phyloP scores from a whole-genome alignment of 2,329 filamentous ascomycete genomes.

The Coniochaeta sp. region DNA sequence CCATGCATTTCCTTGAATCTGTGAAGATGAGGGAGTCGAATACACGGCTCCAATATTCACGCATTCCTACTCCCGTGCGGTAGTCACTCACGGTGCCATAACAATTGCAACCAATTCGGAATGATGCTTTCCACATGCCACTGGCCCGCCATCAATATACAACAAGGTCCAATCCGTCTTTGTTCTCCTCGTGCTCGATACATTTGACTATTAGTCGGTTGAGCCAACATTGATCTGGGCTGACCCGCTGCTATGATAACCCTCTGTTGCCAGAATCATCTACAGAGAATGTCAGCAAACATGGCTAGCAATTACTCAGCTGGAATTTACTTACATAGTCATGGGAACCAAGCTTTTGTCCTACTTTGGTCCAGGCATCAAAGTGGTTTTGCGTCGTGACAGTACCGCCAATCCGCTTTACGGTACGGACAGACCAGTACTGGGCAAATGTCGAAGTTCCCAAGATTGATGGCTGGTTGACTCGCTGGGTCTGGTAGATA shows the following conservation, averaged over 20 bases:
- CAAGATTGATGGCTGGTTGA: conserved; percentile 40
- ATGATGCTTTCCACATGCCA: neutral
- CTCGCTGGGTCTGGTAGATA: conserved; percentile 38
- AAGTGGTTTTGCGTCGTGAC: conserved; percentile 44
- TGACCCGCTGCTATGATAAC: neutral
- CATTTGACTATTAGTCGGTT: neutral
- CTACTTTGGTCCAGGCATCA: conserved; percentile 39
- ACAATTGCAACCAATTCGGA: neutral
- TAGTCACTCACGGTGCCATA: no score
- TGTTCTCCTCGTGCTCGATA: neutral
- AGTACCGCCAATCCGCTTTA: conserved; percentile 40
- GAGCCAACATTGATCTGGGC: neutral
- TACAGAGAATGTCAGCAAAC: neutral
- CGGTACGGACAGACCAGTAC: conserved; percentile 38
- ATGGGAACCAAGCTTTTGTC: conserved; percentile 37
- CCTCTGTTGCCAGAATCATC: conserved; percentile 2
- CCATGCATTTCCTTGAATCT: no score
- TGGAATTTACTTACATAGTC: conserved; percentile 27
- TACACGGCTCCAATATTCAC: no score
- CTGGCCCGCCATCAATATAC: neutral
- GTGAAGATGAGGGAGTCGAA: no score
- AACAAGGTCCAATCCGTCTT: neutral
- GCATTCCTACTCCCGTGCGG: no score
- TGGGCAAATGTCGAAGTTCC: conserved; percentile 44
- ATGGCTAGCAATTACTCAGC: conserved; percentile 15